A percentile compares a stretch with the other conserved stretches of the same genome.
Conservation (phyloP, 1,284 basidiomycete genomes). For the Hypsizygus ulmarius region DNA sequence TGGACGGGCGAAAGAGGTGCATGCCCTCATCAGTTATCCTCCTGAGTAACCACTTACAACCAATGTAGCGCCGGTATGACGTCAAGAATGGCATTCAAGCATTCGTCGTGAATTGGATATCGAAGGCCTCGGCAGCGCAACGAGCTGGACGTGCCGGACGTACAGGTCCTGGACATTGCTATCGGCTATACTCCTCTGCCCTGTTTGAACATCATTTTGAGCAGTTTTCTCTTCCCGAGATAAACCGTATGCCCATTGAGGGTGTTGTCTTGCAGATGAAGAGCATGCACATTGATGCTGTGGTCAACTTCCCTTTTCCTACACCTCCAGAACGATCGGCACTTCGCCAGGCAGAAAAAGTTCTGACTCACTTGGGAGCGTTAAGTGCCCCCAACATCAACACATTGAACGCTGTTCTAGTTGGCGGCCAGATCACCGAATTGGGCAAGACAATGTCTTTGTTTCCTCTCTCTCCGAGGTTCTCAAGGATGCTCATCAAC, state of each 20-base stretch:
- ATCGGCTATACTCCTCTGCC: slow-evolving; percentile 88
- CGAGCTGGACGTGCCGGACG: slow-evolving; percentile 94
- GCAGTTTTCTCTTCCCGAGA: slow-evolving; percentile 87
- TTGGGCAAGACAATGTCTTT: slow-evolving; percentile 90
- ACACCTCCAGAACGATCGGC: slow-evolving; percentile 88
- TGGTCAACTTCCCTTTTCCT: slow-evolving; percentile 97
- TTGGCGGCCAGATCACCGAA: slow-evolving; percentile 75
- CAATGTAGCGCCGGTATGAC: slow-evolving; percentile 90
- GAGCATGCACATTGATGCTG: slow-evolving; percentile 96
- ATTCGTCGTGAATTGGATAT: slow-evolving; percentile 93
- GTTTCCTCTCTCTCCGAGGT: slow-evolving; percentile 92
- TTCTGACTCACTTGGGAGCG: slow-evolving; percentile 84
- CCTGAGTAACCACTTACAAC: slow-evolving; percentile 1
- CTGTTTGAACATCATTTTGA: slow-evolving; percentile 92
- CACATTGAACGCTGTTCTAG: slow-evolving; percentile 24
- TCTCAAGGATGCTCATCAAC: slow-evolving; percentile 92
- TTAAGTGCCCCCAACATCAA: slow-evolving; percentile 37
- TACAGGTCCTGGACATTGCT: slow-evolving; percentile 92
- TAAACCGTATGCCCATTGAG: slow-evolving; percentile 94
- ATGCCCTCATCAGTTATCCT: slow-evolving; percentile 29
- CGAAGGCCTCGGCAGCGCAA: slow-evolving; percentile 95
- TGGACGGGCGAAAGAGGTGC: slow-evolving; percentile 93
- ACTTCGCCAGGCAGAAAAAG: slow-evolving; percentile 80
- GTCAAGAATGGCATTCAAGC: slow-evolving; percentile 95
- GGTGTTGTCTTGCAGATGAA: slow-evolving; percentile 99